Evolutionary conservation across 257 asterid genomes (phyloP).

Genomic region (Salvia rosmarinus): DNA sequence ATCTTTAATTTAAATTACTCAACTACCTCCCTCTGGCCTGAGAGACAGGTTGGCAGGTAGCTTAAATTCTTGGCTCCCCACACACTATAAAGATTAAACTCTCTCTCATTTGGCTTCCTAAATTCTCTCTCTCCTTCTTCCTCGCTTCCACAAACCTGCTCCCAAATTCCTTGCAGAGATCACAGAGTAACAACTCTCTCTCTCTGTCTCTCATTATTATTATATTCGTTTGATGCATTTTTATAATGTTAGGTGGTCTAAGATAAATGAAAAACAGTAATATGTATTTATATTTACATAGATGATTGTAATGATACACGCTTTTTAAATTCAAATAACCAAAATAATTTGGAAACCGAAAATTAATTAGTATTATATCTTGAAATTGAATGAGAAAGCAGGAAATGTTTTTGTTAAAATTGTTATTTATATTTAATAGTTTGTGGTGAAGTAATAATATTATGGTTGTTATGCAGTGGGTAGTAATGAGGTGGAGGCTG

Average conservation of each 20-base stretch:
- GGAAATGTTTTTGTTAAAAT: neutral
- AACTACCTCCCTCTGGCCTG: neutral
- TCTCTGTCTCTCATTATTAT: neutral
- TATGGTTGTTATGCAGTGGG: slow-evolving; percentile 26
- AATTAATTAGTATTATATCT: too few relatives aligned
- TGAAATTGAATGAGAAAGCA: neutral
- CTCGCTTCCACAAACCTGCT: neutral
- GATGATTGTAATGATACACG: neutral
- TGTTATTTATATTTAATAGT: neutral
- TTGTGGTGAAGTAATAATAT: neutral
- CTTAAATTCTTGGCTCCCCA: neutral
- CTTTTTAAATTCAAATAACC: neutral
- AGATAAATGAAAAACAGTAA: too few relatives aligned
- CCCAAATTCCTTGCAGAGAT: neutral
- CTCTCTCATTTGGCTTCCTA: neutral
- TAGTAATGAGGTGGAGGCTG: slow-evolving; percentile 10
- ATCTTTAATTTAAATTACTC: neutral
- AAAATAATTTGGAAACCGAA: neutral
- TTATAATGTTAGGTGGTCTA: neutral
- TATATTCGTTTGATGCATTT: neutral
- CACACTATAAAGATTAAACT: neutral
- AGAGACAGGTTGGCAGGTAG: neutral
- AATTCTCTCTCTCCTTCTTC: neutral
- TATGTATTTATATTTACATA: too few relatives aligned
- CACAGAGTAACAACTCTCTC: slow-evolving; percentile 1